Evolutionary conservation across 2,329 filamentous ascomycete species (phyloP).

Genomic region (Exophiala sideris): DNA sequence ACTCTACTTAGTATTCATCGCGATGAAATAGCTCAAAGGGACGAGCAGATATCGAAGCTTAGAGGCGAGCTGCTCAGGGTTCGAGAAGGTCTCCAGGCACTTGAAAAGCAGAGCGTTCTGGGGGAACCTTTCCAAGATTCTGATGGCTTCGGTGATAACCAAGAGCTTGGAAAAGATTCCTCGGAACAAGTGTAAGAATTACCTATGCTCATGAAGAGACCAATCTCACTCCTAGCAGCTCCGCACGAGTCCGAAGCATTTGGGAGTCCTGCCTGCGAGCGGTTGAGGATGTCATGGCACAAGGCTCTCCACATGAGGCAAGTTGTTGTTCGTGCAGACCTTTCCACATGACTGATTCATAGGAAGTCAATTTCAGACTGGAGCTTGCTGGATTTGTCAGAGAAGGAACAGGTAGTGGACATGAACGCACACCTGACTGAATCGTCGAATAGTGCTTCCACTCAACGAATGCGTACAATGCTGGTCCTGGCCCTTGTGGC

Average conservation of each 20-base stretch:
- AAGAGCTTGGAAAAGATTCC: not conserved
- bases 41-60: conserved; percentile 6
- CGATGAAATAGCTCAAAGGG: conserved; percentile 9
- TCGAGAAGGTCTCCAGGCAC: conserved; percentile 3
- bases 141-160: not conserved
- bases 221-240: not conserved
- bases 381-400: not conserved
- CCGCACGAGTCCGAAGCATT: conserved; percentile 3
- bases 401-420: conserved; percentile 6
- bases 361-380: conserved; percentile 1
- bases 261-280: conserved; percentile 8
- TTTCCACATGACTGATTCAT: not conserved
- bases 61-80: conserved; percentile 3
- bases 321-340: not conserved
- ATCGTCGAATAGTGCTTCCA: conserved; percentile 4
- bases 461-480: conserved; percentile 9
- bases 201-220: not conserved
- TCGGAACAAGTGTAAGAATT: not conserved
- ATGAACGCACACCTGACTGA: not conserved
- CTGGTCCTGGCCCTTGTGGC: conserved; percentile 13
- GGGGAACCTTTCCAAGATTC: not conserved
- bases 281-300: conserved; percentile 4
- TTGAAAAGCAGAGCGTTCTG: not conserved
- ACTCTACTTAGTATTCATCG: conserved; percentile 12
- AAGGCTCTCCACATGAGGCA: conserved; percentile 7